Evolutionary conservation across 352 stramenopile genomes (phyloP), one percentile per base, ranked within the genome.

Genomic region (Pelagophyceae sp.): DNA sequence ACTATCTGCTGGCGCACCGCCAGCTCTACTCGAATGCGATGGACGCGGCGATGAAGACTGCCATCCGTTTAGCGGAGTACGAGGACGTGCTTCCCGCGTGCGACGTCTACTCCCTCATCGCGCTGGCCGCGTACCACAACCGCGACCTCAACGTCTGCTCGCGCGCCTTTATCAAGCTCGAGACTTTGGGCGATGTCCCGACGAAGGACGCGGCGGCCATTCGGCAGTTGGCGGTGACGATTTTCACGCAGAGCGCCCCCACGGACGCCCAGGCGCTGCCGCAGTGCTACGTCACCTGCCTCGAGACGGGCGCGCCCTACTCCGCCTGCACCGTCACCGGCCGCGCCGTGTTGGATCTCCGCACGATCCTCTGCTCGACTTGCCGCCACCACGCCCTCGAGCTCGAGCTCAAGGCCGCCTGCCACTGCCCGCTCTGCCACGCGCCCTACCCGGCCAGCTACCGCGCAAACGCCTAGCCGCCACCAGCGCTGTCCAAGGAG

Each of bases 61-160:
- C 88, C 15, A 87, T 96, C 60, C 93, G 94, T 72, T 88, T 95
- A 40, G 84, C 87, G 0, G 84, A 85, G 23, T 97, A 94, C 81
- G 92, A 97, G 54, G 93, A 97, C 79, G 90, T 97, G 32, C 83
- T 97, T 5, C 89, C 94, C 27, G 83, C 92, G 38, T 87, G 89
- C 25, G 90, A 95, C 75, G 90, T 97, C 38, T 96, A 97, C 83
- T 92, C 88, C n/a, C 85, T 97, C 20, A 89, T 97, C n/a, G 93
- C 90, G 0, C 83, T 97, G 3, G 89, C 90, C 0, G 89, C 93
- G 5, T 96, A 95, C 79, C 92, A 96, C 80, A 95, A 87, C 74
- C 91, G 92, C 50, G 89, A 95, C 80, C 96, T 87, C 65, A 89
- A 94, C 38, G 88, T 95, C 60, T 96, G 91, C 82, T 95, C 88